Base-by-base conservation (phyloP, 2,329 filamentous ascomycete species). In the Aspergillus uvarum region DNA sequence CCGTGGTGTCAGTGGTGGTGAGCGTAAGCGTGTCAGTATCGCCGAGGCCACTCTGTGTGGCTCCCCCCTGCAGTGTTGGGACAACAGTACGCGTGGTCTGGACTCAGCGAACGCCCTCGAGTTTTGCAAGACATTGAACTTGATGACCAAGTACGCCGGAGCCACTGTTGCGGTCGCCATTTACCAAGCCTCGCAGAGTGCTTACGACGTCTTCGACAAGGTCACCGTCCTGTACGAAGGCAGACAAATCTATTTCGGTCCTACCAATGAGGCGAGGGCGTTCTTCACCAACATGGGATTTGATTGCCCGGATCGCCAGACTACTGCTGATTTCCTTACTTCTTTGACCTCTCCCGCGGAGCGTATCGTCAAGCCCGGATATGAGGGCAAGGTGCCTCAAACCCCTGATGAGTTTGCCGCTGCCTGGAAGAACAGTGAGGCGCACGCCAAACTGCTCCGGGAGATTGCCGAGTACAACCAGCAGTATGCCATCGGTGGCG, bases 231-330 rank as follows among this genome's bases (percentile, higher is more conserved):
- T 91, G 0, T 90, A 91, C 68, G 86, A 90, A 64, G 89, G 53
- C 21, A 42, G 53, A 29, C 53, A 55, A 10, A 55, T 55, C 12
- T 55, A 55, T n/a, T 55, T 55, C 63, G 90, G 90, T 0, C 82
- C 83, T 0, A 83, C 85, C 0, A 68, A 68, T 3, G 72, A 79
- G 1, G 89, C 89, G 0, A 86, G 83, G 64, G 69, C 67, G 0
- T 91, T 84, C 74, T 91, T 92, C 62, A 85, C 88, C 67, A 76
- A 81, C 2, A 82, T 88, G 70, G 89, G 89, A 16, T 92, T 85
- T 81, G 71, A 81, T 29, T 90, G 88, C 63, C 87, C 87, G 0
- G 72, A 81, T 2, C 81, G 88, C 5, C 87, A 89, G 67, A 89
- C 87, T 0, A 55, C 53, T 26, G 53, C 42, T 32, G 53, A 55